Base-by-base conservation (phyloP, 495 filamentous ascomycete genomes). In the Pseudotulostoma volvatum region DNA sequence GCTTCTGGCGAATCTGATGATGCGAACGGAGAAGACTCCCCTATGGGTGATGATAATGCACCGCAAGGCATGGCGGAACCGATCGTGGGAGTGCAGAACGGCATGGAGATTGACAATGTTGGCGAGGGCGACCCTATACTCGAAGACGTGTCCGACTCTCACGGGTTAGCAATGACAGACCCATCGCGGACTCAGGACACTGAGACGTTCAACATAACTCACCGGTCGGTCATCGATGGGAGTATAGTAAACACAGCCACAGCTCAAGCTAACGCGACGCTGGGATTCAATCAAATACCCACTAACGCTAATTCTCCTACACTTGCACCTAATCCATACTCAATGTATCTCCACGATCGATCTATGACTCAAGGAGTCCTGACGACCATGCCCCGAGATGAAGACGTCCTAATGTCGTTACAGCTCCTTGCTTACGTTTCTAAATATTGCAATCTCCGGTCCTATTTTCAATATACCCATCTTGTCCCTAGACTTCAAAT, bases 361-460 rank as follows among this genome's bases (percentile, higher is more conserved):
- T 71, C 73, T 11, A 61, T 79, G 16, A 68, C 71, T 17, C 73
- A 78, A 16, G 74, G 78, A 41, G 74, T 87, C 40, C 52, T 92
- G 25, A 81, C 84, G 18, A 77, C 84, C 16, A 92, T 93, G 77
- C 90, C 90, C 14, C 74, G 90, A 28, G 90, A 96, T 46, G 90
- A 97, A 51, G 90, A 97, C 51, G 90, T 97, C 11, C 62, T 97
- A 44, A 93, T 95, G 86, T 94, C 90, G 0, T 69, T 97, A n/a
- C 90, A 97, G 59, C 74, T 97, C 5, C 71, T 97, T 18, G 90
- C 90, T 2, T 97, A 97, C 51, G 86, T 97, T 40, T 94, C 87
- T 20, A 97, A 97, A 57, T 97, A 97, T 57, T 95, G 90, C 72
- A 86, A 93, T 48, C 72, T 97, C 25, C 74, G 90, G 9, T 76